phyloP scores from a whole-genome alignment of 2,329 filamentous ascomycete species.

The Hysterium pulicare region DNA sequence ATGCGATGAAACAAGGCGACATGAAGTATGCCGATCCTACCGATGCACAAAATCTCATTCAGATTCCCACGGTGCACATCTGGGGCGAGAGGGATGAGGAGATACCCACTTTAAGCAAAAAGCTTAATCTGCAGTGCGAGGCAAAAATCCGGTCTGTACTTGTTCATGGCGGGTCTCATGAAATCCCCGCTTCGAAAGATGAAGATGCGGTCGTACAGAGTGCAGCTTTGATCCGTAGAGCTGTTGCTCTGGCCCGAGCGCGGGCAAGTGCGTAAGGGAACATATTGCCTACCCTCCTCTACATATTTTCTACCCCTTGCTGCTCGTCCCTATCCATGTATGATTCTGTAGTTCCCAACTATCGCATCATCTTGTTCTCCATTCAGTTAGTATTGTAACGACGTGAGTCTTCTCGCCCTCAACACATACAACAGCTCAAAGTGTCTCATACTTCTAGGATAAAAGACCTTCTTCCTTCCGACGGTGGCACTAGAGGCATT shows the following conservation, averaged over 20 bases:
- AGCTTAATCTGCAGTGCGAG: background rate
- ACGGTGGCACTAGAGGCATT: background rate
- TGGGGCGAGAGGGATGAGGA: background rate
- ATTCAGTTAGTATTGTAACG: no score
- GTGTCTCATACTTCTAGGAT: no score
- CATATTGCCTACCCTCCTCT: no score
- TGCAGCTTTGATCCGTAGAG: background rate
- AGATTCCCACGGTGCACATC: background rate
- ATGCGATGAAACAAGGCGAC: background rate
- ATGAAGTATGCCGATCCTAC: background rate
- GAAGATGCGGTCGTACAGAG: background rate
- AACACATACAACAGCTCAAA: no score
- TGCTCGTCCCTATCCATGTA: no score
- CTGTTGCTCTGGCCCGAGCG: background rate
- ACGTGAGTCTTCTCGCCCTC: no score
- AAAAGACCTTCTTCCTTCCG: no score
- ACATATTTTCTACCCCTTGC: no score
- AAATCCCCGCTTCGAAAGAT: background rate
- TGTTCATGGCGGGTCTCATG: background rate
- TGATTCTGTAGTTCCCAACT: no score
- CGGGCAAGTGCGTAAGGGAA: no score
- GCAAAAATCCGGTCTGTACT: background rate
- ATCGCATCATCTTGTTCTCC: no score
- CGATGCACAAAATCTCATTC: background rate
- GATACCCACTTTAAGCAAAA: background rate